Base-by-base conservation (phyloP, 1,284 basidiomycete genomes). In the Pyrrhoderma noxium region DNA sequence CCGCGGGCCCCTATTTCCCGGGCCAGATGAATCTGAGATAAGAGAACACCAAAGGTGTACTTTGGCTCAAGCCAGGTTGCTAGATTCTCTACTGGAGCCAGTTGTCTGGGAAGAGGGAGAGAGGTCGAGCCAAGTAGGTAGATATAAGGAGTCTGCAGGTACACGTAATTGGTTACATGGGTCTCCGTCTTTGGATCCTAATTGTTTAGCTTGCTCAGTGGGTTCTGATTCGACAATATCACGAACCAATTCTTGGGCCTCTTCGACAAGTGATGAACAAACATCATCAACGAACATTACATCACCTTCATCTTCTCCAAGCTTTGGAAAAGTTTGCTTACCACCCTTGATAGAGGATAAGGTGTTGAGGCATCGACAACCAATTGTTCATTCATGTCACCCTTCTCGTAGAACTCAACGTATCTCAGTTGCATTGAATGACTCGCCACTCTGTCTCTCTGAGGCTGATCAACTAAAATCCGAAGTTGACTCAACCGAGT, bases 1-100 rank as follows among this genome's bases (percentile, higher is more conserved):
- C 76, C 70, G 76, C 23, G 82, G 82, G 7, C 67, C 71, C 3
- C 67, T 85, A 18, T 85, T 85, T 58, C 78, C 74, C 3, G 69
- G 72, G 18, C 58, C 67, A 27, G 65, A 63, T 11, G 70, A 74
- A 61, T 42, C 52, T 57, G 27, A 31, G 27, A 31, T 31, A 31
- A 31, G 27, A 11, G 5, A 11, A 5, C 1, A 61, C 60, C 37
- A n/a, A 53, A 8, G 59, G 60, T 36, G 53, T 51, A 19, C 67
- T 58, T 56, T 60, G 45, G 50, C 61, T 4, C 69, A 68, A 39
- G 57, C 61, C 7, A 73, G 73, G 45, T 65, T 82, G 2, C 64
- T 82, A 44, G 71, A 76, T 31, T 65, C 63, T 9, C 65, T 83
- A 14, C 67, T 83, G 31, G 65, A 70, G 37, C 65, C 69, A 31